Base-by-base conservation (phyloP, 2,329 filamentous ascomycete species). In the Thelonectria olida region DNA sequence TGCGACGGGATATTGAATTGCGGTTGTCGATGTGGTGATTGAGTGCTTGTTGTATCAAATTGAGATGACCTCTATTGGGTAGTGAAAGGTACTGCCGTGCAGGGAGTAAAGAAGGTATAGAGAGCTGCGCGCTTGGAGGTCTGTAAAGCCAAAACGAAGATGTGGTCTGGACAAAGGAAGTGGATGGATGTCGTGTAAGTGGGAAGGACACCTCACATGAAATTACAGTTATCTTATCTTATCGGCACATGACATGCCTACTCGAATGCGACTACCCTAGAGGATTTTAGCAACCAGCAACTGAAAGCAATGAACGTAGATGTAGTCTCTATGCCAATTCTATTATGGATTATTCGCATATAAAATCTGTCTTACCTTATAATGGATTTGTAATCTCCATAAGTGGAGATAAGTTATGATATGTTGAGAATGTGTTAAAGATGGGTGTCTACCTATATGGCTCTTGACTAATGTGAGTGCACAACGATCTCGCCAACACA, bases 231-330 rank as follows among this genome's bases (percentile, higher is more conserved):
- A 58, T 62, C 68, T 74, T 76, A 77, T 78, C 76, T 78, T 76
- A 78, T 77, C 75, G 38, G 63, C 75, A 76, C 74, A 72, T 77
- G 75, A 76, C 71, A n/a, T n/a, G 60, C 60, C 66, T 57, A 27
- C 65, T 34, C 17, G 22, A 19, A 4, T 9, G 22, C 5, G 15
- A 15, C 54, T 68, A 68, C 69, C 68, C 68, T 71, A 50, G 44
- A 63, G 38, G 8, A 7, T 27, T 34, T 15, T n/a, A n/a, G n/a
- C n/a, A n/a, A n/a, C n/a, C n/a, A n/a, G n/a, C n/a, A n/a, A n/a
- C n/a, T n/a, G n/a, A n/a, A n/a, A n/a, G n/a, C n/a, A n/a, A n/a
- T n/a, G n/a, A n/a, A n/a, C n/a, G n/a, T n/a, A n/a, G n/a, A n/a
- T n/a, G n/a, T n/a, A n/a, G n/a, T n/a, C n/a, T n/a, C n/a, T n/a